Evolutionary conservation across 768 basidiomycete genomes (phyloP).

Genomic region (Mycena amicta): DNA sequence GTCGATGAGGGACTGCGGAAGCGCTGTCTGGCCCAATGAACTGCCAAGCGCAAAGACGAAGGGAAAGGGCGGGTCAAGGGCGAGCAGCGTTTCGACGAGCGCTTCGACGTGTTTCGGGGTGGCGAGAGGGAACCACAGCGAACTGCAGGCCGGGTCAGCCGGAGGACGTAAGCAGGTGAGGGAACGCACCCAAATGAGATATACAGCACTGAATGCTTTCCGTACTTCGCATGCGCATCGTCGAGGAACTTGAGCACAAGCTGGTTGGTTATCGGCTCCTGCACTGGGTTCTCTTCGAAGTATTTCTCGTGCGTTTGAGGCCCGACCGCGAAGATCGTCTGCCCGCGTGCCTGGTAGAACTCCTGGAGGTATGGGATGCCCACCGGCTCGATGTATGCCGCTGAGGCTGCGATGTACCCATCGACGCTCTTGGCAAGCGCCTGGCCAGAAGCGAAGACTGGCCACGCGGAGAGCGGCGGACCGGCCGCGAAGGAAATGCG

Average conservation of each 20-base stretch:
- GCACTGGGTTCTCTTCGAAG: not conserved
- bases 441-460: not conserved
- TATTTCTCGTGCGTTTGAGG: slow-evolving; percentile 8
- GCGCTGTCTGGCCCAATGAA: not conserved
- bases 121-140: slow-evolving; percentile 10
- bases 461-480: not conserved
- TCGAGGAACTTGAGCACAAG: no score
- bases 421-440: slow-evolving; percentile 7
- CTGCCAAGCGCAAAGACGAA: slow-evolving; percentile 9
- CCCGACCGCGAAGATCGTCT: slow-evolving; percentile 11
- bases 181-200: slow-evolving; percentile 14
- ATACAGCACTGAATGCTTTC: slow-evolving; percentile 9
- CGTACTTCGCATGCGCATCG: slow-evolving; percentile 1
- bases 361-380: slow-evolving; percentile 4
- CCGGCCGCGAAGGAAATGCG: slow-evolving; percentile 1
- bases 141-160: no score
- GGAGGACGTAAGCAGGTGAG: not conserved
- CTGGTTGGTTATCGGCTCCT: slow-evolving; percentile 1
- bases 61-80: slow-evolving; percentile 5
- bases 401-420: slow-evolving; percentile 3
- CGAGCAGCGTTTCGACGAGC: slow-evolving; percentile 5
- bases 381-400: slow-evolving; percentile 3
- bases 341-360: not conserved
- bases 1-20: not conserved
- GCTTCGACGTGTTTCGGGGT: slow-evolving; percentile 6